Percentiles rank a stretch among this genome's conserved stretches.
Evolutionary conservation across 208 protist genomes (phyloP).

Genomic region (Wallacemonas sp.): DNA sequence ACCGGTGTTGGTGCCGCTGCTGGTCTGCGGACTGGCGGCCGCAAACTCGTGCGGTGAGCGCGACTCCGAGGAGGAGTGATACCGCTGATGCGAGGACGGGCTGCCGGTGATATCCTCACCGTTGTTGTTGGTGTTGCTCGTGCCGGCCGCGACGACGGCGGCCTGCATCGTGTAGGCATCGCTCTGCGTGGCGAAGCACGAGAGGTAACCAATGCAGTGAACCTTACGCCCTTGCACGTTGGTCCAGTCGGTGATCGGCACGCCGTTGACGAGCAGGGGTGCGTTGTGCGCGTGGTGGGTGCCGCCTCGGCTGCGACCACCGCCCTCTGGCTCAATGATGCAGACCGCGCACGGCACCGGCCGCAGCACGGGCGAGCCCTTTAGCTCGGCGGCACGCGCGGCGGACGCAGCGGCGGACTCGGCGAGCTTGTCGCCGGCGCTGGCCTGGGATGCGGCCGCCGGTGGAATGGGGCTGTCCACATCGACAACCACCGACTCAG

Average conservation of each 20-base stretch:
- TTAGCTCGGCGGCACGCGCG: neutral
- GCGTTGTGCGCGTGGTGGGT: conserved; percentile 16
- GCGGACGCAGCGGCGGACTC: neutral
- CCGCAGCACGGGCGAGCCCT: conserved; percentile 41
- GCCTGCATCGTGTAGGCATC: conserved; percentile 9
- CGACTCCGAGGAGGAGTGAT: conserved; percentile 8
- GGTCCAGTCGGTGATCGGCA: conserved; percentile 36
- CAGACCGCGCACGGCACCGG: conserved; percentile 83
- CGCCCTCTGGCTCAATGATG: conserved; percentile 66
- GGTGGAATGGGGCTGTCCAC: conserved; percentile 10
- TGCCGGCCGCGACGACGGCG: neutral
- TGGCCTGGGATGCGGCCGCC: neutral
- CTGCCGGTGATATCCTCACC: too few relatives aligned
- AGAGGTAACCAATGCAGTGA: conserved; percentile 68
- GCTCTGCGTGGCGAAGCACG: conserved; percentile 42
- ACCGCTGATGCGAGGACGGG: conserved; percentile 15
- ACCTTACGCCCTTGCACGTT: conserved; percentile 52
- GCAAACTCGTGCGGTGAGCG: conserved; percentile 6
- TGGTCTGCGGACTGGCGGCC: conserved; percentile 7
- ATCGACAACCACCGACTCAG: neutral
- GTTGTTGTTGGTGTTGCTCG: conserved; percentile 9
- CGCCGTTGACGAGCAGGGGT: conserved; percentile 19
- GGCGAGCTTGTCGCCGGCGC: neutral
- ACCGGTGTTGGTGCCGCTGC: conserved; percentile 5
- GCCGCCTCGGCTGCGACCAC: conserved; percentile 12